phyloP scores from a whole-genome alignment of 2,329 filamentous ascomycete genomes.

The Penicillium thymicola region DNA sequence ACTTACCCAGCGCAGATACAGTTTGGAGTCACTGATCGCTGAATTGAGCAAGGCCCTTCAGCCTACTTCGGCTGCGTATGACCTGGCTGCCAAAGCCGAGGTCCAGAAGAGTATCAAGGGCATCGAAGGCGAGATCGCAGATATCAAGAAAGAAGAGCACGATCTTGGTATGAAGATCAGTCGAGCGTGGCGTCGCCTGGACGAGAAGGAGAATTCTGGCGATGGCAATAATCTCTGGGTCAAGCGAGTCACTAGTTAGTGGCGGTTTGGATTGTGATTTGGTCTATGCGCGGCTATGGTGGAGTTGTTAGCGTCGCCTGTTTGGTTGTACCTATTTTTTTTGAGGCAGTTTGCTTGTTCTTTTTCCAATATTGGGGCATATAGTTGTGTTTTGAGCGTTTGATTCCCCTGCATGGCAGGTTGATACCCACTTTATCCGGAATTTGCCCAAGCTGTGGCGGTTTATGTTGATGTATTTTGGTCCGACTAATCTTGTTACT shows the following conservation, averaged over 20 bases:
- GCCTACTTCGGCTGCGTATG: constrained; percentile 62
- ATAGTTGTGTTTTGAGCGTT: constrained; percentile 7
- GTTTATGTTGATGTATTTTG: background rate
- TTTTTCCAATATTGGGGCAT: background rate
- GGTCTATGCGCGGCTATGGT: background rate
- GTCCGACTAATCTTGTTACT: background rate
- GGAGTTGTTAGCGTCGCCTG: background rate
- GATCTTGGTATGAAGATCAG: constrained; percentile 73
- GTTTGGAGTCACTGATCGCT: constrained; percentile 68
- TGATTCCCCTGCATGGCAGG: constrained; percentile 5
- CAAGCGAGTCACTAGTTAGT: constrained; percentile 66
- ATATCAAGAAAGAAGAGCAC: constrained; percentile 72
- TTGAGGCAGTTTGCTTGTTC: background rate
- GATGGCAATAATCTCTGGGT: constrained; percentile 70
- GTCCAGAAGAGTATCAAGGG: constrained; percentile 64
- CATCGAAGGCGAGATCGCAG: constrained; percentile 64
- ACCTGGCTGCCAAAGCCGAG: constrained; percentile 57
- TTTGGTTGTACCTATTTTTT: background rate
- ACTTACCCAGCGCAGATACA: constrained; percentile 64
- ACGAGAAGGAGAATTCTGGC: constrained; percentile 53
- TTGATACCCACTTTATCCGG: constrained; percentile 9
- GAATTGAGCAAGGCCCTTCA: constrained; percentile 79
- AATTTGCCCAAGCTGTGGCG: background rate
- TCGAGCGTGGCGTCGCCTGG: constrained; percentile 70
- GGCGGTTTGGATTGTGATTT: background rate